Conservation (phyloP, 306 rosid species). For the Dryas octopetala region DNA sequence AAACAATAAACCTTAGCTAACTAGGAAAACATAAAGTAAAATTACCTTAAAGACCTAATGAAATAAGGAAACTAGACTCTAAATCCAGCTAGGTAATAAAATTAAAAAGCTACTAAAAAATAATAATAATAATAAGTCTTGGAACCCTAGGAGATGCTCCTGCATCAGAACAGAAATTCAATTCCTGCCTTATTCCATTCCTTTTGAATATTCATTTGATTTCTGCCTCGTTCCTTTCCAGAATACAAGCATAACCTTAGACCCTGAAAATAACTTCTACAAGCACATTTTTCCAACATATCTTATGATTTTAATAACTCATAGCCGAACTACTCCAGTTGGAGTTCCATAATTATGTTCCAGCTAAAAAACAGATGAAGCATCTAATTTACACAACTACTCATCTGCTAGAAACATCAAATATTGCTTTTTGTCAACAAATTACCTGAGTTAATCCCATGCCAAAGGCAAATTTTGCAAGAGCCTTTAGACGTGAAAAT, state of each 20-base stretch:
- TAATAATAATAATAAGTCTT: too few relatives aligned
- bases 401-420: not conserved
- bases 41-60: too few relatives aligned
- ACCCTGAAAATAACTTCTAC: constrained; percentile 1
- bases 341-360: not conserved
- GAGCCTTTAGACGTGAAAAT: constrained; percentile 95
- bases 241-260: not conserved
- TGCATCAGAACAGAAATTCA: not conserved
- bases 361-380: not conserved
- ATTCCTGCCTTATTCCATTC: not conserved
- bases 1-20: too few relatives aligned
- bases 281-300: not conserved
- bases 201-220: not conserved
- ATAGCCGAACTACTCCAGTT: not conserved
- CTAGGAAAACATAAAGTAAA: too few relatives aligned
- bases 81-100: too few relatives aligned
- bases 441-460: constrained; percentile 97
- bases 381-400: constrained; percentile 1
- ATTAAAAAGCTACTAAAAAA: too few relatives aligned
- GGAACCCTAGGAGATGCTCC: too few relatives aligned
- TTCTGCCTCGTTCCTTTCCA: not conserved
- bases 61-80: too few relatives aligned
- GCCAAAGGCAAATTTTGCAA: constrained; percentile 94
- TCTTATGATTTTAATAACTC: not conserved
- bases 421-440: constrained; percentile 14